Base-by-base conservation (phyloP, 208 protist species). In the Vickermania spadyakhi region DNA sequence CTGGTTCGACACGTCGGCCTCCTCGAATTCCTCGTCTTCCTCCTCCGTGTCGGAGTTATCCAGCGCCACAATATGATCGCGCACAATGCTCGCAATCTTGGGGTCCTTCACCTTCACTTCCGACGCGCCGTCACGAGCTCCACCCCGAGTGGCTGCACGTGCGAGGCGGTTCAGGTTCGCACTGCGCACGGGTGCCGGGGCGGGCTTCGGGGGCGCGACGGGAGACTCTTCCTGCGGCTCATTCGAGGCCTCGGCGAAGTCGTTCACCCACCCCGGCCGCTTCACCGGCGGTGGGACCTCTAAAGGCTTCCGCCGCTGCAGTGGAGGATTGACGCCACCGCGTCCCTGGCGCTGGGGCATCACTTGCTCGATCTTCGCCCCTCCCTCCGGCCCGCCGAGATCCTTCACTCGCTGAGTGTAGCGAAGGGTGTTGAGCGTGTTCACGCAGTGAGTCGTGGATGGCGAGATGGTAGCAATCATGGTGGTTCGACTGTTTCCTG, bases 341-440 rank as follows among this genome's bases (percentile, higher is more conserved):
- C 42, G 67, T 4, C 31, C 62, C 1, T 60, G 58, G 18, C 73
- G 60, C 5, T 42, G 52, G 53, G 31, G 56, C 26, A 64, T 58
- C 28, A 81, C 69, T 62, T 87, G 73, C 72, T 85, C 70, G n/a
- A 75, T 70, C 55, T 62, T 62, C 2, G 64, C 70, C 2, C 69
- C 73, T n/a, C 71, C 75, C n/a, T 45, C 31, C 31, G 62, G 62
- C 26, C 79, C 78, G 26, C 73, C 76, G 31, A 97, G 75, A 61
- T 97, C 94, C 67, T 98, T 98, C 5, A 98, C 96, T 25, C 98
- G 89, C 54, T 98, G 84, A 5, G 97, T 98, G 84, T 99, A 99
- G 30, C 97, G 88, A 2, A 99, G 83, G 1, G 98, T 99, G 82
- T 99, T 99, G 56, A 99, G 84, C 22, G 97, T 98, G 70, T 99